Percentiles rank a stretch among this genome's conserved stretches.
These are phyloP conservation scores for Buxus sempervirens DNA, from an alignment of 164 flowering plant species.

Conservation along the genomic window DNA sequence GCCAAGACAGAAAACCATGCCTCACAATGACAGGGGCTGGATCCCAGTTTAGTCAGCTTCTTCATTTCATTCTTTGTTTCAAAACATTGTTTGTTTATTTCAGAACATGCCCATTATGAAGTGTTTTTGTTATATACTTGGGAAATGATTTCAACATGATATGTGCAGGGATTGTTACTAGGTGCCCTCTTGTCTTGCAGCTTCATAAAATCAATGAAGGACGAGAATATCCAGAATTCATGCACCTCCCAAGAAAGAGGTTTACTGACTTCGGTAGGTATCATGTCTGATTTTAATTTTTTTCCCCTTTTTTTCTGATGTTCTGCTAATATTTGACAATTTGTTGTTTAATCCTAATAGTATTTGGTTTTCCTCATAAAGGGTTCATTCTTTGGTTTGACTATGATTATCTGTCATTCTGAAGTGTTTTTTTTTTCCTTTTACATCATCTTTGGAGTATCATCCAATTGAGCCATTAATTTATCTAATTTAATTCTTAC, in stretches of 20 bases:
- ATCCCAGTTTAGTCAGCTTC: too few relatives aligned
- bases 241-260: slow-evolving; percentile 72
- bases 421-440: background rate
- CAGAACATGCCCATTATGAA: too few relatives aligned
- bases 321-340: background rate
- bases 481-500: background rate
- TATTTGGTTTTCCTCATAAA: background rate
- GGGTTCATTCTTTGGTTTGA: background rate
- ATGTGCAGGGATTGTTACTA: too few relatives aligned
- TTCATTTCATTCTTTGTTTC: too few relatives aligned
- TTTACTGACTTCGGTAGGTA: slow-evolving; percentile 77
- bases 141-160: background rate
- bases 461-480: background rate
- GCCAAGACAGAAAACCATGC: too few relatives aligned
- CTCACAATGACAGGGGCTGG: too few relatives aligned
- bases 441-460: background rate
- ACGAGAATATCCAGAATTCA: slow-evolving; percentile 89
- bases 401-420: background rate
- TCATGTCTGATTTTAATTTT: background rate
- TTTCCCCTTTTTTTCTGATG: background rate
- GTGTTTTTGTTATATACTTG: too few relatives aligned
- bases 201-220: slow-evolving; percentile 82
- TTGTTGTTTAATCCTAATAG: background rate
- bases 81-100: too few relatives aligned
- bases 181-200: slow-evolving; percentile 91